Evolutionary conservation across 2,329 filamentous ascomycete genomes (phyloP).

Genomic region (Verticillium albo-atrum): DNA sequence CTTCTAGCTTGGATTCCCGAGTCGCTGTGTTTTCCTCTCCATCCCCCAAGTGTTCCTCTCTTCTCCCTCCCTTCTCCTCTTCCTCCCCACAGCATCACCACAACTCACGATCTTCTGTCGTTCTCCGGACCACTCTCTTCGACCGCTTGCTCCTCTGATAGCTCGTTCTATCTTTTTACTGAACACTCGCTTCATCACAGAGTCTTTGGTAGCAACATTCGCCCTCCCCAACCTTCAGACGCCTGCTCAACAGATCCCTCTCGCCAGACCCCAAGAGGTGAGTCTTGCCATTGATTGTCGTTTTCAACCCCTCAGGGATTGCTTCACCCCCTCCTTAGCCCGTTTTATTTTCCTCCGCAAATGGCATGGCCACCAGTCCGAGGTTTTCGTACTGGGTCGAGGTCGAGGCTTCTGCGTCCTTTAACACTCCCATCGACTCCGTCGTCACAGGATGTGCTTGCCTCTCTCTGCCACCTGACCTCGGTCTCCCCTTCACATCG

Average conservation of each 20-base stretch:
- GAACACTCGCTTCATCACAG: slow-evolving; percentile 49
- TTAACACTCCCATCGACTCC: too few relatives aligned
- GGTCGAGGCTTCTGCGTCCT: too few relatives aligned
- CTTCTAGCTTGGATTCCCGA: neutral
- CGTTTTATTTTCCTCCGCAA: too few relatives aligned
- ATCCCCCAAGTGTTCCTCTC: neutral
- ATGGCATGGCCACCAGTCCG: too few relatives aligned
- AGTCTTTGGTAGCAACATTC: slow-evolving; percentile 48
- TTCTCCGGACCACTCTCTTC: slow-evolving; percentile 33
- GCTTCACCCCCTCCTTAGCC: neutral
- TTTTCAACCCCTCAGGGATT: neutral
- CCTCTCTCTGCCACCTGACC: neutral
- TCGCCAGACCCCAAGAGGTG: neutral
- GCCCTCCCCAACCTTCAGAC: slow-evolving; percentile 17
- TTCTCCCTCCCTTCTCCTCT: slow-evolving; percentile 5
- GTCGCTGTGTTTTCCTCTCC: neutral
- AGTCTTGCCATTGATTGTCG: slow-evolving; percentile 2
- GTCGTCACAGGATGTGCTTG: too few relatives aligned
- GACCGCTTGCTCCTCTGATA: slow-evolving; percentile 46
- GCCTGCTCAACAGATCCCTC: neutral
- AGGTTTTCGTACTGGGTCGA: too few relatives aligned
- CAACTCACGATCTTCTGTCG: slow-evolving; percentile 18
- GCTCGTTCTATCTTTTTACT: slow-evolving; percentile 55
- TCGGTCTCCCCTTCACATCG: neutral
- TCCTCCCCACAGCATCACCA: slow-evolving; percentile 41